Conservation (phyloP, 495 filamentous ascomycete species). For the Tuber borchii region DNA sequence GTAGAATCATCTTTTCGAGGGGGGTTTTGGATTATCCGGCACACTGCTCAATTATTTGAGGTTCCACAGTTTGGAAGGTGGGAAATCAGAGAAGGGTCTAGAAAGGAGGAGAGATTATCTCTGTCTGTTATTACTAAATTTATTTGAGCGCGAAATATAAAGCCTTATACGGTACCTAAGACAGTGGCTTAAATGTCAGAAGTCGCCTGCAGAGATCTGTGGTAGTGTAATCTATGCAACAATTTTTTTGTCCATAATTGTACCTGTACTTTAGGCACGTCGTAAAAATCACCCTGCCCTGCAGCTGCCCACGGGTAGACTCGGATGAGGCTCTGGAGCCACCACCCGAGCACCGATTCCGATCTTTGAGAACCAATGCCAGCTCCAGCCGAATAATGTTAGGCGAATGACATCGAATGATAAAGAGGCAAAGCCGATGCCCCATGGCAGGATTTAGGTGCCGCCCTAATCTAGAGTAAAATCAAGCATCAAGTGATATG, state of each 20-base stretch:
- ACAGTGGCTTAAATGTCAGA: neutral
- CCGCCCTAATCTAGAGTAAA: neutral
- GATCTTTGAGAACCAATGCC: neutral
- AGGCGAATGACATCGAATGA: neutral
- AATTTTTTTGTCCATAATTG: too few relatives aligned
- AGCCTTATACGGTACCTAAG: neutral
- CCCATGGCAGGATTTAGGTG: neutral
- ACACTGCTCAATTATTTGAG: too few relatives aligned
- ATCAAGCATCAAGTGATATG: neutral
- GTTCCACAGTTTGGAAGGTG: neutral
- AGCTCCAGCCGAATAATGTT: neutral
- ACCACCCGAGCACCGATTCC: neutral
- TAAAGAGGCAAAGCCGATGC: too few relatives aligned
- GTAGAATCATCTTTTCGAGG: too few relatives aligned
- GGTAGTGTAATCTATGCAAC: too few relatives aligned
- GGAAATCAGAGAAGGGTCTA: neutral
- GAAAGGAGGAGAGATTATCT: neutral
- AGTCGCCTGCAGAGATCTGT: too few relatives aligned
- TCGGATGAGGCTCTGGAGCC: neutral
- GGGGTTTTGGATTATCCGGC: too few relatives aligned
- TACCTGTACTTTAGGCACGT: neutral
- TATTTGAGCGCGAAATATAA: neutral
- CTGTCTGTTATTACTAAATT: neutral
- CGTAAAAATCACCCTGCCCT: neutral
- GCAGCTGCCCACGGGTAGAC: neutral